A percentile compares a stretch with the other conserved stretches of the same genome.
Evolutionary conservation across 306 rosid species (phyloP).

Genomic region (Urtica urens): DNA sequence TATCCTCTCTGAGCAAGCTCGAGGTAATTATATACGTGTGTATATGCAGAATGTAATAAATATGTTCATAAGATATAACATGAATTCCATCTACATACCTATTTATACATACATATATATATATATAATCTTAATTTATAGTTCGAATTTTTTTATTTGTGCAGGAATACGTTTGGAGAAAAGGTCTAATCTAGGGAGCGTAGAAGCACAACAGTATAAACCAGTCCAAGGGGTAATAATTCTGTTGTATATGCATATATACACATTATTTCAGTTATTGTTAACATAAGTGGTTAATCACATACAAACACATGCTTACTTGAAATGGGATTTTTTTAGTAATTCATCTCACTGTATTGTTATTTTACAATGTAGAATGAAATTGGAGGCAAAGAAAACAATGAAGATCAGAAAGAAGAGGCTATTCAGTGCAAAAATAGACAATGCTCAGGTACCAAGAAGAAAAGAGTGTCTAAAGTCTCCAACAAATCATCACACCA

Average conservation of each 20-base stretch:
- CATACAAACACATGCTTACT: background rate
- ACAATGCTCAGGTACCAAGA: slow-evolving; percentile 52
- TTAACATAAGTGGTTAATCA: background rate
- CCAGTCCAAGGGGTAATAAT: slow-evolving; percentile 20
- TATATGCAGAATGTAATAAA: background rate
- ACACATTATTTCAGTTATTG: background rate
- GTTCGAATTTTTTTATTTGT: slow-evolving; percentile 13
- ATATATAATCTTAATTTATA: too few relatives aligned
- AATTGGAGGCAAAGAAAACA: slow-evolving; percentile 17
- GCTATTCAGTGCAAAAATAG: slow-evolving; percentile 28
- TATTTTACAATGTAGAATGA: slow-evolving; percentile 25
- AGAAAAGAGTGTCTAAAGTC: slow-evolving; percentile 38
- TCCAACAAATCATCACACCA: slow-evolving; percentile 43
- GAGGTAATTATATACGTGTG: slow-evolving; percentile 34
- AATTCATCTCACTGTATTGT: background rate
- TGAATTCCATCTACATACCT: too few relatives aligned
- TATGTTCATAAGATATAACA: background rate
- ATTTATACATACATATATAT: too few relatives aligned
- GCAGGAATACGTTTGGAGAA: slow-evolving; percentile 63
- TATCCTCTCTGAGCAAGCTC: slow-evolving; percentile 28
- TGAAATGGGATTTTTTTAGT: background rate
- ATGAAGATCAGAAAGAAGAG: slow-evolving; percentile 8
- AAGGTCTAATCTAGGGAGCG: slow-evolving; percentile 21
- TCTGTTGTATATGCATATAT: background rate
- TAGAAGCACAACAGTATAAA: slow-evolving; percentile 24